Percentiles rank a stretch among this genome's conserved stretches.
These are phyloP conservation scores for Melampsora americana DNA, from an alignment of 1,284 basidiomycete species.

Conservation along the genomic window DNA sequence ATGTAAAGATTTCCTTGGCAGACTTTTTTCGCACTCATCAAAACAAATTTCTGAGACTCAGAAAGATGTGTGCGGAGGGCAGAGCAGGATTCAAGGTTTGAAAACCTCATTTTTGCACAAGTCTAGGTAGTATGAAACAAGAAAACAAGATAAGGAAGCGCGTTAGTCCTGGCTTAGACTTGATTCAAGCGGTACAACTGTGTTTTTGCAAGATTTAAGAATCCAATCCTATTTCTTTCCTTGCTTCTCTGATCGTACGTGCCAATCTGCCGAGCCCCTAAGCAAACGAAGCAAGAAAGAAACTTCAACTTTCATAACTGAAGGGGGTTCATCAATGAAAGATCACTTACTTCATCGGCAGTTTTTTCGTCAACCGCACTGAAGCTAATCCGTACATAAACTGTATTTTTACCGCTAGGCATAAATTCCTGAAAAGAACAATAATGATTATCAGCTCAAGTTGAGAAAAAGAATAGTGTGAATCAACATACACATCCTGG, in stretches of 20 bases:
- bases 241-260: conserved; percentile 60
- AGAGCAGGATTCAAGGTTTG: no score
- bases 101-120: no score
- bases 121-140: no score
- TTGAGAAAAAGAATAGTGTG: background rate
- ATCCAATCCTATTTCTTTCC: conserved; percentile 24
- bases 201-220: background rate
- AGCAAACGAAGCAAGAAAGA: background rate
- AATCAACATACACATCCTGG: conserved; percentile 60
- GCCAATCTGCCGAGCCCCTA: conserved; percentile 66
- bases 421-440: conserved; percentile 59
- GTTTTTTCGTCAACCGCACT: conserved; percentile 68
- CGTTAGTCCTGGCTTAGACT: no score
- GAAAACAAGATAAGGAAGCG: no score
- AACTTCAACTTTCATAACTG: background rate
- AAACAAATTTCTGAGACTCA: no score
- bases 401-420: conserved; percentile 65
- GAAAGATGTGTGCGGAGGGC: no score
- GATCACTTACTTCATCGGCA: conserved; percentile 61
- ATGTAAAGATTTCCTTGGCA: no score
- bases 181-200: no score
- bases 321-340: background rate
- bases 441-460: no score
- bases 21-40: no score
- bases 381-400: conserved; percentile 76